Conservation (phyloP, 257 asterid species). For the Jasminum sambac region DNA sequence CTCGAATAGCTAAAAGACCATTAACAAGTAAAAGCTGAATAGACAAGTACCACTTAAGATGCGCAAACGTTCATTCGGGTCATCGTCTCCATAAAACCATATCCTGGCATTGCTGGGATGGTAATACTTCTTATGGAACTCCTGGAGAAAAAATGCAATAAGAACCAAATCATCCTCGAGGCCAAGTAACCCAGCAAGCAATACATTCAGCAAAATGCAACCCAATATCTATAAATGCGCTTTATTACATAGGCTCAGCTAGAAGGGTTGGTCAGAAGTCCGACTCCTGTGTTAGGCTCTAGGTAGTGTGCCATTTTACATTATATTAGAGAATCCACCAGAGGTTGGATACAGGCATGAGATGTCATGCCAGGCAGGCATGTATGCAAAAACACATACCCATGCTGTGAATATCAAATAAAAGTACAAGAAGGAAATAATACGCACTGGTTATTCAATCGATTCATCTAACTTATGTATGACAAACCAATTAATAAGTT, state of each 20-base stretch:
- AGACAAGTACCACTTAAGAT: conserved; percentile 70
- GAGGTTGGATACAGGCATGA: background rate
- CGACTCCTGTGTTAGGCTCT: background rate
- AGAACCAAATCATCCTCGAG: conserved; percentile 18
- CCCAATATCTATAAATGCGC: background rate
- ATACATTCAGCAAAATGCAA: background rate
- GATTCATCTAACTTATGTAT: conserved; percentile 5
- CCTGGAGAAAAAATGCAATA: conserved; percentile 49
- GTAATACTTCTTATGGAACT: conserved; percentile 84
- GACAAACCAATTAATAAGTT: conserved; percentile 7
- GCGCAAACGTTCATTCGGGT: conserved; percentile 82
- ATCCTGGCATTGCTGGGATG: conserved; percentile 97
- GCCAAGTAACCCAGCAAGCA: conserved; percentile 10
- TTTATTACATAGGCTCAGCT: background rate
- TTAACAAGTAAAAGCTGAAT: conserved; percentile 22
- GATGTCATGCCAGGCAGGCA: background rate
- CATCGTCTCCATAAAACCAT: conserved; percentile 98
- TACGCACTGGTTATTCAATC: background rate
- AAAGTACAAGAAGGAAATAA: background rate
- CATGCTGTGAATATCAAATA: background rate
- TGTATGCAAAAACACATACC: background rate
- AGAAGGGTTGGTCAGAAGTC: background rate
- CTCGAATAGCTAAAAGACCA: background rate
- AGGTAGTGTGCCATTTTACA: background rate
- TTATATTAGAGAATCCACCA: background rate